phyloP scores from a whole-genome alignment of 805 yeast species.

The Candida stauntonica region DNA sequence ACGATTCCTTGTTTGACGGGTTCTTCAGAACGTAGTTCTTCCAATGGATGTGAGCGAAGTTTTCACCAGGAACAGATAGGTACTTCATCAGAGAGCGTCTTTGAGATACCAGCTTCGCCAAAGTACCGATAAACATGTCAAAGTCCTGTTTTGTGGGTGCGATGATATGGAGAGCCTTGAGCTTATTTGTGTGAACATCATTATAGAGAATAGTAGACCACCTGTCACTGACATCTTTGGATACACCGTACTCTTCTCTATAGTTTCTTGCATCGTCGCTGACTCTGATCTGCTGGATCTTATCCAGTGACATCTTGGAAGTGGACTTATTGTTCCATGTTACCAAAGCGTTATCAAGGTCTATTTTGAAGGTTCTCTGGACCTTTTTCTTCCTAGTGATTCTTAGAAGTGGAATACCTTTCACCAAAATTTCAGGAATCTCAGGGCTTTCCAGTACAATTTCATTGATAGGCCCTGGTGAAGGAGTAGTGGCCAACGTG shows the following conservation, averaged over 20 bases:
- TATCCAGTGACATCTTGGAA: slow-evolving; percentile 46
- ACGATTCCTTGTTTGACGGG: slow-evolving; percentile 30
- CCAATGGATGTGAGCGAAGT: slow-evolving; percentile 66
- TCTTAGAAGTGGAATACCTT: slow-evolving; percentile 61
- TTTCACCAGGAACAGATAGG: slow-evolving; percentile 56
- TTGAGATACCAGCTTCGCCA: slow-evolving; percentile 49
- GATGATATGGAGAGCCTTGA: slow-evolving; percentile 76
- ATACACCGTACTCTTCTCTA: slow-evolving; percentile 76
- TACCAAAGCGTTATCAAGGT: slow-evolving; percentile 49
- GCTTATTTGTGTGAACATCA: slow-evolving; percentile 51
- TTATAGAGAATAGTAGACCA: slow-evolving; percentile 85
- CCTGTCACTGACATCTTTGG: slow-evolving; percentile 54
- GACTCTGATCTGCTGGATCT: slow-evolving; percentile 55
- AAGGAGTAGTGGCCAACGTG: neutral
- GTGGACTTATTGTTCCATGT: slow-evolving; percentile 50
- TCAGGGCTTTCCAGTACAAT: slow-evolving; percentile 27
- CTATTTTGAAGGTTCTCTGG: slow-evolving; percentile 51
- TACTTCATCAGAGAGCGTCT: slow-evolving; percentile 61
- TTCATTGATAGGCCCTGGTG: slow-evolving; percentile 4
- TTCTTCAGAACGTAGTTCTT: slow-evolving; percentile 40
- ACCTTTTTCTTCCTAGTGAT: slow-evolving; percentile 68
- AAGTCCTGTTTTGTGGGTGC: slow-evolving; percentile 51
- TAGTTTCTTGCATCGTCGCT: slow-evolving; percentile 78
- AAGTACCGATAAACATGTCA: slow-evolving; percentile 49
- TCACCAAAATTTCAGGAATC: slow-evolving; percentile 44